Base-by-base conservation (phyloP, 1,284 basidiomycete genomes). In the Apiotrichum gamsii region DNA sequence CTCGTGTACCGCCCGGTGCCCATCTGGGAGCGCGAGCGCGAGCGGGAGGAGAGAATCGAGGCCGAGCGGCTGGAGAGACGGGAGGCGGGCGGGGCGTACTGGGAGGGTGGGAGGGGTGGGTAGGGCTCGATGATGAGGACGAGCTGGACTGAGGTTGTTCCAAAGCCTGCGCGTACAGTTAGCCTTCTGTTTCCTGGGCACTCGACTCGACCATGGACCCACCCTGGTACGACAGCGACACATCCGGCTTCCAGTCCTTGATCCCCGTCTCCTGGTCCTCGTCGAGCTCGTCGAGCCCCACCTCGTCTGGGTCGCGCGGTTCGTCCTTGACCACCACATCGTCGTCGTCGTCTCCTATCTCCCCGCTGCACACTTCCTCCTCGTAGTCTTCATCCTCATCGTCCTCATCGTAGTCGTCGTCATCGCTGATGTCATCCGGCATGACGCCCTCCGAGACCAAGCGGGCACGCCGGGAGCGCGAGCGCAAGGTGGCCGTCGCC, bases 51-150 rank as follows among this genome's bases (percentile, higher is more conserved):
- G 0, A 54, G 56, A 28, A 69, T 56, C 0, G 64, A 67, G 3
- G 62, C 57, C 1, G 61, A 63, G 10, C 69, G 61, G 5, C 59
- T 61, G 2, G 65, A 67, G 5, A 71, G 61, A 8, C 69, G 65
- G 20, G 67, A 67, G 4, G 62, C 60, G 0, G 69, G 69, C 1
- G 69, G 69, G 15, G 69, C 69, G 49, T 69, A 69, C 37, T 63
- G 45, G 11, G 54, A 57, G 3, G 65, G 47, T 2, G 63, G 57
- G 5, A 71, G 58, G 9, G 69, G 64, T 9, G 69, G 69, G 31
- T 62, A 69, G 13, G 69, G 69, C 41, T 71, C 69, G 33, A 71
- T 52, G 39, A 71, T 67, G 14, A 69, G 54, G n/a, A 71, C 69
- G 4, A 71, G 60, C 49, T 71, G 69, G 2, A 69, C 52, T 0